These are phyloP conservation scores for Parastagonospora nodorum DNA, from an alignment of 2,329 filamentous ascomycete species.

Conservation along the genomic window DNA sequence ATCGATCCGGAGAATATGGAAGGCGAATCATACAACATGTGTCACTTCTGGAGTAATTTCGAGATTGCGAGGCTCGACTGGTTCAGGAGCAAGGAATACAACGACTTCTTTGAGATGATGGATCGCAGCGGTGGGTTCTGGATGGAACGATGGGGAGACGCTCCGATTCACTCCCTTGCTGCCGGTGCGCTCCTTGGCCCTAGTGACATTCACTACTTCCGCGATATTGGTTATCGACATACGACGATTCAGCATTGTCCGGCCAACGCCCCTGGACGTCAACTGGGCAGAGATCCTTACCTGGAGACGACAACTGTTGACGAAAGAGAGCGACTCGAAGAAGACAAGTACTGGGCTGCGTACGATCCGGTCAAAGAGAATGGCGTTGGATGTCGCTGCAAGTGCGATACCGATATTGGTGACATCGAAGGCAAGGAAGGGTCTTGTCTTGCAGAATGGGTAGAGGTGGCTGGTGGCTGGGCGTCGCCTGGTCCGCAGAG, in stretches of 20 bases:
- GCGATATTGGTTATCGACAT: conserved; percentile 96
- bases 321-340: conserved; percentile 82
- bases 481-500: conserved; percentile 56
- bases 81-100: conserved; percentile 96
- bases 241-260: conserved; percentile 99
- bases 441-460: conserved; percentile 94
- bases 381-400: conserved; percentile 93
- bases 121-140: conserved; percentile 97
- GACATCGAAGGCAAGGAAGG: conserved; percentile 98
- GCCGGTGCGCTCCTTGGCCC: conserved; percentile 84
- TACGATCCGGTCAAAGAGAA: conserved; percentile 91
- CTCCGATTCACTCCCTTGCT: conserved; percentile 95
- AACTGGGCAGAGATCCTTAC: conserved; percentile 79
- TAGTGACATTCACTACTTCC: conserved; percentile 95
- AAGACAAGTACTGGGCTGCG: conserved; percentile 94
- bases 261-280: conserved; percentile 87
- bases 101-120: conserved; percentile 99
- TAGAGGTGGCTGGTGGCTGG: conserved; percentile 95
- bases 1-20: conserved; percentile 95
- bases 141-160: conserved; percentile 99
- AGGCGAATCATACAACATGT: conserved; percentile 99
- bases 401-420: conserved; percentile 95
- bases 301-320: conserved; percentile 81
- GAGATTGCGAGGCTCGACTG: conserved; percentile 94
- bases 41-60: conserved; percentile 99